Conservation (phyloP, 305 asterid genomes). For the Caryopteris hybrid region DNA sequence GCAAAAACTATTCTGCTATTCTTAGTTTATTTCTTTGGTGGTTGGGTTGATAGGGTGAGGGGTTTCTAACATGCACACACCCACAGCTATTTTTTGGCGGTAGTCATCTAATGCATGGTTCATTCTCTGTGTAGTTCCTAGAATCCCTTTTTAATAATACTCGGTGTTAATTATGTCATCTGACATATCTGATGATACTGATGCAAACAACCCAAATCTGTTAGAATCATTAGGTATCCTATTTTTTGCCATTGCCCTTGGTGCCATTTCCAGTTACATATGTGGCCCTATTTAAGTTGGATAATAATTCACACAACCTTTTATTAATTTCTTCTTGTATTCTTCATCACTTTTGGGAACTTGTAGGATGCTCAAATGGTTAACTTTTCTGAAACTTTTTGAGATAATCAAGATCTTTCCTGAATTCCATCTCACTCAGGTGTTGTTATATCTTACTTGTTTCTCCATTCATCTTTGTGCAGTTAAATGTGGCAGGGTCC, state of each 20-base stretch:
- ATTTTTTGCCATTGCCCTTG: background rate
- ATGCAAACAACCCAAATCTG: background rate
- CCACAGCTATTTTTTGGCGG: background rate
- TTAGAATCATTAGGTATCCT: background rate
- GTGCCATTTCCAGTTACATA: background rate
- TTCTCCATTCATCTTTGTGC: constrained; percentile 17
- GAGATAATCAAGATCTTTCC: background rate
- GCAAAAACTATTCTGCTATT: background rate
- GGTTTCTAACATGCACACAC: background rate
- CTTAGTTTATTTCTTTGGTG: background rate
- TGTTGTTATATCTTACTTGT: background rate
- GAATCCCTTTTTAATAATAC: background rate
- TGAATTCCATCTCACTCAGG: background rate
- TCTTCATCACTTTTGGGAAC: background rate
- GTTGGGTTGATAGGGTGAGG: background rate
- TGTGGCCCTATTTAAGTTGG: background rate
- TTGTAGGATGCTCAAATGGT: too few species aligned
- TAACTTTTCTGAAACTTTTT: background rate
- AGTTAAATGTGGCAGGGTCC: constrained; percentile 59
- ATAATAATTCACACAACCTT: too few species aligned
- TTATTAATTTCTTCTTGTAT: background rate
- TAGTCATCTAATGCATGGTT: background rate
- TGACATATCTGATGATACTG: background rate
- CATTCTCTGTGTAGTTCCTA: background rate
- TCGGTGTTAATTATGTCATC: background rate